Evolutionary conservation across 305 asterid species (phyloP).

Genomic region (Fraxinus sp.): DNA sequence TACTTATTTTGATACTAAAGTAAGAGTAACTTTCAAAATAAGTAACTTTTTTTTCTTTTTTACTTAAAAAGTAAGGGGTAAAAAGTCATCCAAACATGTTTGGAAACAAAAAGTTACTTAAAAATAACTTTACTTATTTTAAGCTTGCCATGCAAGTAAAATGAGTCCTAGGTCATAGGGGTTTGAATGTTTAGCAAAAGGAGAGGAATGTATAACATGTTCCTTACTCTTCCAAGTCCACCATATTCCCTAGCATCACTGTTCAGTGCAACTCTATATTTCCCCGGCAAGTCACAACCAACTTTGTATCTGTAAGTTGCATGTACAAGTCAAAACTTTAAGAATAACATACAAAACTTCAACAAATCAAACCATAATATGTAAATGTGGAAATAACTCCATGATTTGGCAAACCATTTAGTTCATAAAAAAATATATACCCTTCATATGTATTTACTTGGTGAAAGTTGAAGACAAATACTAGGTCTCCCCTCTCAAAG

Average conservation of each 20-base stretch:
- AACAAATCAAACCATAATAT: neutral
- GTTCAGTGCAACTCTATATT: slow-evolving; percentile 85
- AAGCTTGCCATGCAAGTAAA: neutral
- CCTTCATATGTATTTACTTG: slow-evolving; percentile 79
- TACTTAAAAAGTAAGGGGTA: neutral
- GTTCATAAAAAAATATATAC: slow-evolving; percentile 38
- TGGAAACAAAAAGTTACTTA: neutral
- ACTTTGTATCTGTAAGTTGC: slow-evolving; percentile 74
- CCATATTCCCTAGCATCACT: slow-evolving; percentile 92
- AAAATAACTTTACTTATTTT: neutral
- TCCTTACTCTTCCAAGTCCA: slow-evolving; percentile 93
- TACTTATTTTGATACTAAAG: neutral
- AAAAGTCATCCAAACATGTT: neutral
- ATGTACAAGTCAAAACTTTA: slow-evolving; percentile 6
- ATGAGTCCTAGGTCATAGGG: neutral
- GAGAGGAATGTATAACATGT: neutral
- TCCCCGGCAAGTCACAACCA: slow-evolving; percentile 95
- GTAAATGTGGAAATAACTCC: neutral
- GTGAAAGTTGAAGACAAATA: slow-evolving; percentile 91
- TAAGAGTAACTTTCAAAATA: neutral
- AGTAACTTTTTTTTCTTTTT: neutral
- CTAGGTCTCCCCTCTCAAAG: slow-evolving; percentile 88
- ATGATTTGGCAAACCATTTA: slow-evolving; percentile 14
- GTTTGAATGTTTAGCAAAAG: neutral
- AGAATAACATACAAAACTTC: neutral